phyloP scores from a whole-genome alignment of 768 basidiomycete species.

The Mycena olivaceomarginata region DNA sequence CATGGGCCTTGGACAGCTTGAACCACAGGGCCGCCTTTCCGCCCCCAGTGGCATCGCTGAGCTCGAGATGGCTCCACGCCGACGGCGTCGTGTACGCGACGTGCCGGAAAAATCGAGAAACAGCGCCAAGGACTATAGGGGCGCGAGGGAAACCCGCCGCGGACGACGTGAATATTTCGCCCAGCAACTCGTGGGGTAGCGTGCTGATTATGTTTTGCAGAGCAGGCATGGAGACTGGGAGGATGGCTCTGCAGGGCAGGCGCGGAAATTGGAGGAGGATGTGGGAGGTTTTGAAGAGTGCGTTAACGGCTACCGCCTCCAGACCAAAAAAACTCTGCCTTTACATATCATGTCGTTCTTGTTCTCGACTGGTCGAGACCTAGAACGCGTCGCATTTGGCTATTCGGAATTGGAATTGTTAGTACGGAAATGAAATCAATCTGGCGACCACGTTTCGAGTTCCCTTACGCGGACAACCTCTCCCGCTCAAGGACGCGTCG shows the following conservation, averaged over 20 bases:
- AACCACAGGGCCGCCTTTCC: slow-evolving; percentile 58
- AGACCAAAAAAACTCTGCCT: not conserved
- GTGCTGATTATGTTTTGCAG: slow-evolving; percentile 4
- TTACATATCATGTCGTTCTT: not conserved
- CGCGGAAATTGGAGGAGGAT: not conserved
- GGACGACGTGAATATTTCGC: slow-evolving; percentile 57
- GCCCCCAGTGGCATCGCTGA: slow-evolving; percentile 42
- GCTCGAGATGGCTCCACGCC: slow-evolving; percentile 53
- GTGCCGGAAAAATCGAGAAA: slow-evolving; percentile 54
- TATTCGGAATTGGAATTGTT: slow-evolving; percentile 17
- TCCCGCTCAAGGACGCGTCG: not conserved
- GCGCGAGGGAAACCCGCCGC: slow-evolving; percentile 52
- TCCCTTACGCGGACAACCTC: too few relatives aligned
- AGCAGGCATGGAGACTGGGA: not conserved
- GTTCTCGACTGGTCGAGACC: slow-evolving; percentile 19
- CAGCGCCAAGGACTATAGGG: slow-evolving; percentile 55
- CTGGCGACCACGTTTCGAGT: not conserved
- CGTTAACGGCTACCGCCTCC: slow-evolving; percentile 20
- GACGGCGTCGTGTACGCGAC: slow-evolving; percentile 54
- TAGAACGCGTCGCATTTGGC: not conserved
- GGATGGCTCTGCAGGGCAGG: not conserved
- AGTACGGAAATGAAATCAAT: not conserved
- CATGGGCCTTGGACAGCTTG: slow-evolving; percentile 50
- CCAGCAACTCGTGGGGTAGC: slow-evolving; percentile 59
- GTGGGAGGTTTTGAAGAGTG: not conserved